Conservation (phyloP, 768 basidiomycete genomes). For the Boletus eberwhitei region DNA sequence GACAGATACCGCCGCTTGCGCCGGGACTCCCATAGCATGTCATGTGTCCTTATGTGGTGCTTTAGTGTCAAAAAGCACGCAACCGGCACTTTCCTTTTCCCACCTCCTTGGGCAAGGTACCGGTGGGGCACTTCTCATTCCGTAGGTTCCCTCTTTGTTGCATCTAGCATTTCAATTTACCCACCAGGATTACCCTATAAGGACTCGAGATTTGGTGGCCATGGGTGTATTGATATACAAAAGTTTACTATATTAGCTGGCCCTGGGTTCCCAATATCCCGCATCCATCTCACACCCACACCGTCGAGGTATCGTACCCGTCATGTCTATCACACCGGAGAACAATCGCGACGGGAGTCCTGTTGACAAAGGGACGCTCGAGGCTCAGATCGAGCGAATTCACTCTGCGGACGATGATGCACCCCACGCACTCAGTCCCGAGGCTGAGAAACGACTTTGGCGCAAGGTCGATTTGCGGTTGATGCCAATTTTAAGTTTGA, state of each 20-base stretch:
- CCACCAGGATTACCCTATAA: background rate
- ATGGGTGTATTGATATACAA: background rate
- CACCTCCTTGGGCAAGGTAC: background rate
- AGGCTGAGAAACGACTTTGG: conserved; percentile 53
- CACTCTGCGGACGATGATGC: background rate
- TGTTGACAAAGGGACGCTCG: background rate
- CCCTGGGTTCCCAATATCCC: no score
- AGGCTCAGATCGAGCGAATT: background rate
- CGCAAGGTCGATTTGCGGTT: conserved; percentile 56
- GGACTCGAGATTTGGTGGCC: background rate
- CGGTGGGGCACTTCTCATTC: background rate
- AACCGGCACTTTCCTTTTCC: background rate
- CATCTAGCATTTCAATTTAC: background rate
- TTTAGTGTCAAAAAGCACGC: background rate
- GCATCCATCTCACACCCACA: no score
- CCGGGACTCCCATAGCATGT: no score
- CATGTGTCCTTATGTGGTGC: background rate
- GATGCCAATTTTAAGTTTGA: conserved; percentile 54
- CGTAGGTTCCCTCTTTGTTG: background rate
- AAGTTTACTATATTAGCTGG: background rate
- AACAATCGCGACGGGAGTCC: background rate
- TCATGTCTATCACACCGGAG: background rate
- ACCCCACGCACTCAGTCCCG: conserved; percentile 16
- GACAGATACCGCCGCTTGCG: background rate
- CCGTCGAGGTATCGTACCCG: background rate